Evolutionary conservation across 2,329 filamentous ascomycete genomes (phyloP).

Genomic region (Microcyclospora pomicola): DNA sequence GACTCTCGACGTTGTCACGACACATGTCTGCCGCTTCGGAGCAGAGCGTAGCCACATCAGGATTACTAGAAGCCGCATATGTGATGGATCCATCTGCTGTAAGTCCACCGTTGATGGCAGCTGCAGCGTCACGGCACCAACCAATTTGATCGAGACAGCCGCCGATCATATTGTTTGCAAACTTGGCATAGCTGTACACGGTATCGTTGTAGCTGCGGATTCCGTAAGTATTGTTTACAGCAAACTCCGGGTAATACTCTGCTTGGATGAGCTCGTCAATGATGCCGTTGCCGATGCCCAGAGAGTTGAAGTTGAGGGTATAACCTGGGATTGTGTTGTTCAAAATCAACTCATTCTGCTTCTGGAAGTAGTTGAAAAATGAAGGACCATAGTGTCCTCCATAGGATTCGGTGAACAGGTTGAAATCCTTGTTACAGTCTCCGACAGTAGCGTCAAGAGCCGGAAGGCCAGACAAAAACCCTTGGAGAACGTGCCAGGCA

Average conservation of each 20-base stretch:
- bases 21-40: conserved; percentile 42
- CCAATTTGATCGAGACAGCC: conserved; percentile 39
- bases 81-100: conserved; percentile 5
- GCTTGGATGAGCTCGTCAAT: conserved; percentile 39
- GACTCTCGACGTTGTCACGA: conserved; percentile 41
- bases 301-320: conserved; percentile 35
- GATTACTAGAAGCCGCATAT: conserved; percentile 7
- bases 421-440: conserved; percentile 37
- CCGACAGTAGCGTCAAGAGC: conserved; percentile 34
- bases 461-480: conserved; percentile 37
- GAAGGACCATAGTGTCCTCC: conserved; percentile 24
- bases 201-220: conserved; percentile 43
- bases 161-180: conserved; percentile 33
- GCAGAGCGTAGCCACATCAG: conserved; percentile 32
- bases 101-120: conserved; percentile 15
- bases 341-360: conserved; percentile 42
- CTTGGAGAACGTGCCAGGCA: conserved; percentile 43
- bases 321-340: conserved; percentile 30
- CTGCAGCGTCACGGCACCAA: conserved; percentile 36
- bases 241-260: conserved; percentile 38
- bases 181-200: conserved; percentile 45
- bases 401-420: conserved; percentile 41
- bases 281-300: conserved; percentile 44
- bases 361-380: conserved; percentile 44
- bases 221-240: conserved; percentile 42